phyloP scores from a whole-genome alignment of 306 rosid species.

The Malus sieversii region DNA sequence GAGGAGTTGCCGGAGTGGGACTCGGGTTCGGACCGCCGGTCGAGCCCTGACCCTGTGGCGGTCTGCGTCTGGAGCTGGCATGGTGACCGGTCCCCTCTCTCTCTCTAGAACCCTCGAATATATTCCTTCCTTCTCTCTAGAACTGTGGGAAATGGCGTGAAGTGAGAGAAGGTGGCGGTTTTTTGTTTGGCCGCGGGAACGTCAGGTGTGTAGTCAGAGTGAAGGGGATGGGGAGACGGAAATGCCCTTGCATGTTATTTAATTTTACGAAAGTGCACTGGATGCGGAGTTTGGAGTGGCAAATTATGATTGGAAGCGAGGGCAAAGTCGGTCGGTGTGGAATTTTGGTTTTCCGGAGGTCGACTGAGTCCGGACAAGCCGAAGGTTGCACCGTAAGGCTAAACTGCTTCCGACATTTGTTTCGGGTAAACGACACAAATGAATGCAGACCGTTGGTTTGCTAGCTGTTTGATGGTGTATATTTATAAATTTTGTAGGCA shows the following conservation, averaged over 20 bases:
- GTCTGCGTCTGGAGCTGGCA: constrained; percentile 46
- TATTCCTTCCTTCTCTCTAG: neutral
- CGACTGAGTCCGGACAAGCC: neutral
- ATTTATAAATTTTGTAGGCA: neutral
- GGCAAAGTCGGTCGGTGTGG: constrained; percentile 1
- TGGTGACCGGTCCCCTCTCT: neutral
- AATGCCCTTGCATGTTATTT: neutral
- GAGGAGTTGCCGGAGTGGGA: constrained; percentile 43
- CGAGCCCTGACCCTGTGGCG: constrained; percentile 29
- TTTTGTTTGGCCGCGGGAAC: neutral
- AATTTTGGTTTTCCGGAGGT: neutral
- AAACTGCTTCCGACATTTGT: neutral
- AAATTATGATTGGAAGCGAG: neutral
- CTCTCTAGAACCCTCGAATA: neutral
- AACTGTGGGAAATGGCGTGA: neutral
- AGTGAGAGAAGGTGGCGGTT: constrained; percentile 12
- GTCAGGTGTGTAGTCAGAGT: neutral
- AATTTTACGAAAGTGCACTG: neutral
- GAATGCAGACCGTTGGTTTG: neutral
- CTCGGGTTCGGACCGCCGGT: constrained; percentile 22
- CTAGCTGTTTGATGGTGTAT: neutral
- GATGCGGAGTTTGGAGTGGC: neutral
- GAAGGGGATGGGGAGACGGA: neutral
- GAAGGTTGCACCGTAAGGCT: neutral
- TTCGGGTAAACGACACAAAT: neutral